These are phyloP conservation scores for Talaromyces proteolyticus DNA, from an alignment of 495 filamentous ascomycete genomes.

Conservation along the genomic window DNA sequence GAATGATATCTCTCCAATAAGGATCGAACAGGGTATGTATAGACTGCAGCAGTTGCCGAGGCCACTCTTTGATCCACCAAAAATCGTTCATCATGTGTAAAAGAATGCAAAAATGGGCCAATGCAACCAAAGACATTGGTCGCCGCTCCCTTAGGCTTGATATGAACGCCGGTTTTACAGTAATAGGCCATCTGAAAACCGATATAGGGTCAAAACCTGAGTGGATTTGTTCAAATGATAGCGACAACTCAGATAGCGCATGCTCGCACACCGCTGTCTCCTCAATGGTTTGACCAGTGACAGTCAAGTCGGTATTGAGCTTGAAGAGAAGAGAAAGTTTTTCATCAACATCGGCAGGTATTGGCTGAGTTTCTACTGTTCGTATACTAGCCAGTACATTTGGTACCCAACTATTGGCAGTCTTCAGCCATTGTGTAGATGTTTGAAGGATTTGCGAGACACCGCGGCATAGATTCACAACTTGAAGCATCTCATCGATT, in stretches of 20 bases:
- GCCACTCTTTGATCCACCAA: conserved; percentile 35
- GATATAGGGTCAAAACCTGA: background rate
- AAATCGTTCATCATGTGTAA: conserved; percentile 28
- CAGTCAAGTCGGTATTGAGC: conserved; percentile 5
- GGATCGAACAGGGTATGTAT: background rate
- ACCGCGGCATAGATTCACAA: conserved; percentile 8
- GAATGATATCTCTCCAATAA: conserved; percentile 3
- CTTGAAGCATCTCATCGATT: conserved; percentile 5
- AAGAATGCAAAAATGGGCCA: conserved; percentile 35
- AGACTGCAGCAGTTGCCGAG: conserved; percentile 11
- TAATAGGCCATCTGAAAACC: conserved; percentile 5
- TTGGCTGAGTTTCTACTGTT: background rate
- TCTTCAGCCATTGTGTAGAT: conserved; percentile 1
- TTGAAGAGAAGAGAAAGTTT: conserved; percentile 1
- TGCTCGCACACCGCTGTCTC: conserved; percentile 2
- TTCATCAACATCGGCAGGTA: conserved; percentile 2
- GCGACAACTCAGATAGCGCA: background rate
- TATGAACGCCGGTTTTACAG: background rate
- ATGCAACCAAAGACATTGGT: conserved; percentile 28
- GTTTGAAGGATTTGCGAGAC: conserved; percentile 4
- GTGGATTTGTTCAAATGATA: background rate
- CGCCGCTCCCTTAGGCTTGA: conserved; percentile 4
- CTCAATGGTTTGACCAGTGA: conserved; percentile 3
- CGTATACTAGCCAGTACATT: conserved; percentile 1
- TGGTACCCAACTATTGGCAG: conserved; percentile 4